Base-by-base conservation (phyloP, 371 early-diverging fungal genomes). In the Vairimorpha necatrix region DNA sequence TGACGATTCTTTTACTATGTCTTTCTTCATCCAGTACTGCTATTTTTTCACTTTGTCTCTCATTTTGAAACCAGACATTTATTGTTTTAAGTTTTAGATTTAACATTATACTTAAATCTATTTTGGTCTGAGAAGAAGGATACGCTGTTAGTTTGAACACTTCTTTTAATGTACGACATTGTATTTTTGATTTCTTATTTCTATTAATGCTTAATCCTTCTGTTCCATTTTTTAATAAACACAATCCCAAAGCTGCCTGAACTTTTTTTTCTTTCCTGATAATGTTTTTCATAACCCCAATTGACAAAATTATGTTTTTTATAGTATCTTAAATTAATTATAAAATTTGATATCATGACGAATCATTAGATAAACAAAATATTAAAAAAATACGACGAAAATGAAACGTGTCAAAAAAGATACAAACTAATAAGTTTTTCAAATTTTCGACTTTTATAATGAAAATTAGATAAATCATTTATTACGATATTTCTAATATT, bases 51-150 rank as follows among this genome's bases (percentile, higher is more conserved):
- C 7, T 36, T 36, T 63, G 63, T 26, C 76, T 54, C 33, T 76
- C 71, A 60, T 82, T 82, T 47, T 82, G 82, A 68, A 82, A 82
- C 82, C 82, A 82, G 18, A 82, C 74, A 74, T 82, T 80, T 9
- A 82, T 69, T 20, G 70, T 48, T 32, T 69, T 72, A 24, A 69
- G 18, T 24, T 72, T 76, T 28, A 82, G 72, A 20, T 67, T 66
- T 28, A 82, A 48, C 67, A 82, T 32, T 14, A 82, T 33, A 32
- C 72, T 39, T 13, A 82, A 58, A 54, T 82, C 79, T 6, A 58
- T 60, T 47, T 77, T 67, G 13, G 82, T 79, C 26, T 47, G 30
- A 6, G 71, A 63, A 4, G 79, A 76, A 16, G 82, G 82, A 58
- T 72, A 79, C 48, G 60, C 24, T 0, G 82, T 76, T 22, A 79